Conservation (phyloP, 2,329 filamentous ascomycete species). For the Ceratocystis colombiana region DNA sequence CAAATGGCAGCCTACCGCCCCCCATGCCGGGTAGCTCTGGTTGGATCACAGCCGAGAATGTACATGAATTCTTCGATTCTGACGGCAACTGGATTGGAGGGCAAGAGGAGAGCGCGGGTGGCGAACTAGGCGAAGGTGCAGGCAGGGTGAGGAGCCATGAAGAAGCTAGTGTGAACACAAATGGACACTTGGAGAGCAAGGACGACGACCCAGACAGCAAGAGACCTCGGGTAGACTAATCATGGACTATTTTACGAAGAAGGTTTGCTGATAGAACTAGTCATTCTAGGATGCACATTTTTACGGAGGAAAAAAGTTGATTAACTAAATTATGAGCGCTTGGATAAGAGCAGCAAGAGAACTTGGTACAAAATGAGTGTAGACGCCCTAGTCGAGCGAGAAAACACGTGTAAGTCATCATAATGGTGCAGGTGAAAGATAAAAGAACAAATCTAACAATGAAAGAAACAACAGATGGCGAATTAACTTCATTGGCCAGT, state of each 20-base stretch:
- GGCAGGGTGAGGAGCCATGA: conserved; percentile 47
- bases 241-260: neutral
- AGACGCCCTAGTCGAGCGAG: too few relatives aligned
- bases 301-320: neutral
- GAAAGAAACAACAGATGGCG: neutral
- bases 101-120: conserved; percentile 43
- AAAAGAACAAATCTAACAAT: neutral
- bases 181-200: conserved; percentile 35
- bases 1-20: conserved; percentile 48
- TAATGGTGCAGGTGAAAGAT: neutral
- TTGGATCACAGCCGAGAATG: conserved; percentile 89
- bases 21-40: conserved; percentile 63
- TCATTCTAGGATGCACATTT: neutral
- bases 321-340: conserved; percentile 10
- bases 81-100: conserved; percentile 64
- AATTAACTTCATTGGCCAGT: neutral
- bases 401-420: neutral
- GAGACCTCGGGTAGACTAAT: conserved; percentile 39
- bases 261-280: neutral
- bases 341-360: neutral
- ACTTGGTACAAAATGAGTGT: neutral
- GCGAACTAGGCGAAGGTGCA: conserved; percentile 53
- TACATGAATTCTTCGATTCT: conserved; percentile 70
- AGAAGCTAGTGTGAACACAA: conserved; percentile 48
- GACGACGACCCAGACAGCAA: conserved; percentile 40